Percentiles rank a stretch among this genome's conserved stretches.
phyloP scores from a whole-genome alignment of 495 filamentous ascomycete species.

The Penicillium bovifimosum region DNA sequence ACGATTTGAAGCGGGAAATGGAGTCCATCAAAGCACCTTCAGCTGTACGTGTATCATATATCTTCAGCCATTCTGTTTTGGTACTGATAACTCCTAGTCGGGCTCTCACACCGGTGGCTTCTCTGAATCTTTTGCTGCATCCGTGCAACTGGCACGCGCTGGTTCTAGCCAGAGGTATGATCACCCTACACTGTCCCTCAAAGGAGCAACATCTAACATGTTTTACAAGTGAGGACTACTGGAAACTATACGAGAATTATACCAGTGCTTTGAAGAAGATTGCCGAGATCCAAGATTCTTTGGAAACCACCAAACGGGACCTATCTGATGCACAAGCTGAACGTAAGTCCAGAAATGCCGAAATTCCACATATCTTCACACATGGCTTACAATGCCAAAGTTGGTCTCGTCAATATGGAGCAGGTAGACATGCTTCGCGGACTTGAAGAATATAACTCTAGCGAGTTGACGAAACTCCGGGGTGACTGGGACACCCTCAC shows the following conservation, averaged over 20 bases:
- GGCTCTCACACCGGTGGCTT: slow-evolving; percentile 31
- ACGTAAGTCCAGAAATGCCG: slow-evolving; percentile 27
- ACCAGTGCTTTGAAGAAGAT: slow-evolving; percentile 37
- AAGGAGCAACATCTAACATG: slow-evolving; percentile 16
- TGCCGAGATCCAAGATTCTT: slow-evolving; percentile 36
- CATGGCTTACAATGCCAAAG: slow-evolving; percentile 30
- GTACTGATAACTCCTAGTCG: slow-evolving; percentile 19
- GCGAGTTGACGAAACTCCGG: slow-evolving; percentile 42
- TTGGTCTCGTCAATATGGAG: slow-evolving; percentile 43
- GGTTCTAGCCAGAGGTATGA: slow-evolving; percentile 39
- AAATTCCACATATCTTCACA: neutral
- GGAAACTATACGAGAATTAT: slow-evolving; percentile 43
- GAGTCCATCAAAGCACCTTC: slow-evolving; percentile 33
- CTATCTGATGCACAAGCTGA: slow-evolving; percentile 37
- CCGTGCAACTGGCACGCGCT: slow-evolving; percentile 31
- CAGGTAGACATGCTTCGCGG: slow-evolving; percentile 44
- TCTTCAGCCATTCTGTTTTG: neutral
- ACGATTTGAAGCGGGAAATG: slow-evolving; percentile 38
- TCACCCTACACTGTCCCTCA: neutral
- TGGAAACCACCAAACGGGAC: slow-evolving; percentile 33
- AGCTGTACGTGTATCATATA: slow-evolving; percentile 16
- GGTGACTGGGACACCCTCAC: slow-evolving; percentile 39
- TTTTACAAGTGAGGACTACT: slow-evolving; percentile 39
- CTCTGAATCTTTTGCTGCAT: slow-evolving; percentile 33
- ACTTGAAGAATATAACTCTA: slow-evolving; percentile 41